Base-by-base conservation (phyloP, 1,284 basidiomycete species). In the Porogramme epimiltina region DNA sequence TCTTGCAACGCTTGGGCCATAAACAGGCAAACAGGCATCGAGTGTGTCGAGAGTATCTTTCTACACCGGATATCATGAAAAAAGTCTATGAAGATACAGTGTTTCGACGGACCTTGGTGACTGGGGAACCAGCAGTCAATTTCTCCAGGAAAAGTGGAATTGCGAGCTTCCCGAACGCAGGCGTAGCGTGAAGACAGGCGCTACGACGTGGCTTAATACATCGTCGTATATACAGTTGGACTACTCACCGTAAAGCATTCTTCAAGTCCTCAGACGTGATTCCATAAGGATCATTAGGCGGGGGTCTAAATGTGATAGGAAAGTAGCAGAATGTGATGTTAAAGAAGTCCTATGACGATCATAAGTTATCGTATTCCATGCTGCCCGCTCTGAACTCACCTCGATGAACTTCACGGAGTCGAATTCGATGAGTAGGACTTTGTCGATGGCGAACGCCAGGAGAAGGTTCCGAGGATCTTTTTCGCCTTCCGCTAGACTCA, bases 281-380 rank as follows among this genome's bases (percentile, higher is more conserved):
- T 6, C 91, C 91, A 68, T 96, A 96, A 3, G 95, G 93, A 65
- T 98, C 95, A 62, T 95, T 90, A 1, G 94, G 91, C 5, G 95
- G 94, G 11, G 95, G 94, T 47, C 91, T 84, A 75, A 98, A 99
- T 1, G 94, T 94, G 60, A 99, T 99, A 1, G 97, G 97, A 72
- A 98, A 99, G 72, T 99, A 99, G 71, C 97, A 99, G 70, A 95
- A 99, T 0, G 89, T 91, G 64, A 98, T 87, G 66, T 99, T 93
- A 73, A 97, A 99, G 53, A 99, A 76, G 51, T 89, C 83, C 93
- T 96, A 62, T 3, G n/a, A 44, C 25, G 28, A 31, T 20, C 3
- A 42, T 40, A 23, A 42, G 43, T 39, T 10, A 23, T n/a, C 25
- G 15, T 24, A 20, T n/a, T 25, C 33, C 20, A 20, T 13, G n/a